These are phyloP conservation scores for Pigoraptor vietnamica DNA, from an alignment of 78 protist genomes.

Conservation along the genomic window DNA sequence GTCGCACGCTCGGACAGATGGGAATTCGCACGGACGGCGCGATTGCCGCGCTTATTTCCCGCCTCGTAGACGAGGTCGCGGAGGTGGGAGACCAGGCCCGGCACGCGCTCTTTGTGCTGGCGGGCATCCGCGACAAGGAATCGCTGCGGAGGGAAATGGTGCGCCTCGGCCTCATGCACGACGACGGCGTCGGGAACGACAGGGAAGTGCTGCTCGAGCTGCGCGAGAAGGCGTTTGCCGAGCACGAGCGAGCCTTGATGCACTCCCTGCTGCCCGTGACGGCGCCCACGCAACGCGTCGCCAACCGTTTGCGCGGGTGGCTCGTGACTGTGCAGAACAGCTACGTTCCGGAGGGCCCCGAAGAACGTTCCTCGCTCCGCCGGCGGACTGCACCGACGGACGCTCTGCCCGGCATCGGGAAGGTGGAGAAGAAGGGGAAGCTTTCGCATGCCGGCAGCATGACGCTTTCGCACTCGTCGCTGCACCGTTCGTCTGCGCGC, in stretches of 20 bases:
- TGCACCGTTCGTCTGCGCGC: not conserved
- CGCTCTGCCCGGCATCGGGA: not conserved
- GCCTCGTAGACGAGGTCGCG: not conserved
- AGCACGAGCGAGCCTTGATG: not conserved
- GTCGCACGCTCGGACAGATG: not conserved
- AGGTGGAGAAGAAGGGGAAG: not conserved
- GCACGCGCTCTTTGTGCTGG: not conserved
- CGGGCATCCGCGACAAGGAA: not conserved
- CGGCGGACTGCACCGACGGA: not conserved
- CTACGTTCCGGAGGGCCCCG: not conserved
- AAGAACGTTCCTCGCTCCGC: not conserved
- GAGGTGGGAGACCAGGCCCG: not conserved
- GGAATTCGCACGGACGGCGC: not conserved
- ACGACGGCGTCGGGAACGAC: not conserved
- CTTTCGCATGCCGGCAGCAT: not conserved
- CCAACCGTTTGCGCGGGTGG: not conserved
- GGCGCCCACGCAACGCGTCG: not conserved
- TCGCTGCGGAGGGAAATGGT: not conserved
- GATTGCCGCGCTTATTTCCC: not conserved
- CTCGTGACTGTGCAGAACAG: not conserved
- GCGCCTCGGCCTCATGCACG: not conserved
- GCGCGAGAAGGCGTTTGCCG: not conserved
- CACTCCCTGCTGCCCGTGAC: not conserved
- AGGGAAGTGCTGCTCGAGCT: not conserved
- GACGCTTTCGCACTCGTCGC: not conserved